Conservation (phyloP, 768 basidiomycete genomes). For the Lentinula sp. region DNA sequence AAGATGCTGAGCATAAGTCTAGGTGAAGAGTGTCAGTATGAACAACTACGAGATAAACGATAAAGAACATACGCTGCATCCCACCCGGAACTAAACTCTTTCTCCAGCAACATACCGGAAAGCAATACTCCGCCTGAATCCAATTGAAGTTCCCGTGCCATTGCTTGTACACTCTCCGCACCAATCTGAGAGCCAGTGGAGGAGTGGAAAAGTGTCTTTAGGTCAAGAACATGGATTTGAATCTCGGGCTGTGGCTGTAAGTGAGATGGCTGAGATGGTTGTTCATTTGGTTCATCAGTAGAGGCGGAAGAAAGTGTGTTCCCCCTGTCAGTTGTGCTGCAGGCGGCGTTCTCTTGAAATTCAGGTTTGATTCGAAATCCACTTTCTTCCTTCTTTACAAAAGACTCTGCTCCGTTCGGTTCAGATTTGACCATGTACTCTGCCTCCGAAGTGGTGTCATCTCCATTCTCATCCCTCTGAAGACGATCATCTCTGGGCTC, state of each 20-base stretch:
- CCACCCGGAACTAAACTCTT: not conserved
- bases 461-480: not conserved
- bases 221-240: not conserved
- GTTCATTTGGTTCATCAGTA: not conserved
- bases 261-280: not conserved
- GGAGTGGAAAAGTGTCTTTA: not conserved
- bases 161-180: not conserved
- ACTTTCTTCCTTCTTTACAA: not conserved
- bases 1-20: slow-evolving; percentile 2
- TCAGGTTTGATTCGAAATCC: not conserved
- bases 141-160: not conserved
- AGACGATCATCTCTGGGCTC: not conserved
- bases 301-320: not conserved
- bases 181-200: not conserved
- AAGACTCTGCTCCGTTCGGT: too few relatives aligned
- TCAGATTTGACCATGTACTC: not conserved
- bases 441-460: not conserved
- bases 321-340: not conserved
- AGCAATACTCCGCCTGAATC: not conserved
- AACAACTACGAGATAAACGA: too few relatives aligned
- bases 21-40: not conserved
- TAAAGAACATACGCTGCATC: not conserved
- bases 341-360: not conserved
- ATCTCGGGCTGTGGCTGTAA: not conserved
- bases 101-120: not conserved